Evolutionary conservation across 129 eudicot species (phyloP).

Genomic region (Escallonia rubra): DNA sequence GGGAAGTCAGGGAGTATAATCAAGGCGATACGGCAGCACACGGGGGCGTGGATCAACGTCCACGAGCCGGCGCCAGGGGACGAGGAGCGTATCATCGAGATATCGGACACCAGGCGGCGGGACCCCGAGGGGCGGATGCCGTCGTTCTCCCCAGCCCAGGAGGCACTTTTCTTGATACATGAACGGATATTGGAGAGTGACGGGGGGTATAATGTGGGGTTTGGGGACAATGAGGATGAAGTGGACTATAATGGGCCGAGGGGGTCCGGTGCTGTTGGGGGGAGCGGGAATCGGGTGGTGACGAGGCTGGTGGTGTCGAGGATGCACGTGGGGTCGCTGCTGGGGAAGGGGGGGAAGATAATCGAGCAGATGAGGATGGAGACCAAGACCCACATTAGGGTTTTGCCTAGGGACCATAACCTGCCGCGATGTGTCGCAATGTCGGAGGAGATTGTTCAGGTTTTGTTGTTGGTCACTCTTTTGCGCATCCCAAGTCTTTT

Average conservation of each 20-base stretch:
- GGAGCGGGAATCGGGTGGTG: slow-evolving; percentile 59
- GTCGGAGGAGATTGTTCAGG: slow-evolving; percentile 99
- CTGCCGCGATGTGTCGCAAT: slow-evolving; percentile 81
- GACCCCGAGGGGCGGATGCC: slow-evolving; percentile 97
- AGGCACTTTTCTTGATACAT: slow-evolving; percentile 83
- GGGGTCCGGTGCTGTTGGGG: slow-evolving; percentile 25
- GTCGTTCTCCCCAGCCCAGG: slow-evolving; percentile 91
- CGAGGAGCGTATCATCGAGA: slow-evolving; percentile 96
- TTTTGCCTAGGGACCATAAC: slow-evolving; percentile 86
- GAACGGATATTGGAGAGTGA: slow-evolving; percentile 97
- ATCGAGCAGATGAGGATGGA: slow-evolving; percentile 98
- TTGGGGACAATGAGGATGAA: slow-evolving; percentile 41
- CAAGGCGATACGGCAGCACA: slow-evolving; percentile 91
- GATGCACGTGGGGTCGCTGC: slow-evolving; percentile 90
- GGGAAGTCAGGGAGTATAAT: slow-evolving; percentile 96
- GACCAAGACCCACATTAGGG: slow-evolving; percentile 93
- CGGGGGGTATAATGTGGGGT: slow-evolving; percentile 39
- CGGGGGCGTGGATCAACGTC: slow-evolving; percentile 96
- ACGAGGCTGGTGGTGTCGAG: slow-evolving; percentile 86
- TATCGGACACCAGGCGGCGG: slow-evolving; percentile 84
- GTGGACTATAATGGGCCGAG: slow-evolving; percentile 33
- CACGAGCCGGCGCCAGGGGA: slow-evolving; percentile 82
- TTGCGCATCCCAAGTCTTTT: not conserved
- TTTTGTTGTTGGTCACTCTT: slow-evolving; percentile 9
- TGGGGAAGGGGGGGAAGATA: slow-evolving; percentile 98